A percentile compares a stretch with the other conserved stretches of the same genome.
These are phyloP conservation scores for Pelargonium nanum DNA, from an alignment of 345 rosid species.

Conservation along the genomic window DNA sequence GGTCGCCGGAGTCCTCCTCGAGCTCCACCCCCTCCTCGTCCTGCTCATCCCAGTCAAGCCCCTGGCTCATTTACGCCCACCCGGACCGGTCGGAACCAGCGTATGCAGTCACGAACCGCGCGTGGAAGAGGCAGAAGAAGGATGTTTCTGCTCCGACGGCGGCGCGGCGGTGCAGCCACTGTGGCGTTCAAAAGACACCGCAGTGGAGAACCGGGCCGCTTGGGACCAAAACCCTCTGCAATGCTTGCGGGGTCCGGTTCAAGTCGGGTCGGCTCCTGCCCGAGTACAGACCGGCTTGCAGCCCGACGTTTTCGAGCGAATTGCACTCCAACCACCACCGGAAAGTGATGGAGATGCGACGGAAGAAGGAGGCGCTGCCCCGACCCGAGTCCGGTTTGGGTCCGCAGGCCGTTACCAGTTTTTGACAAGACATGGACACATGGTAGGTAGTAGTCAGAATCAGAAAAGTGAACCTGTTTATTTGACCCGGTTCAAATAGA, in stretches of 20 bases:
- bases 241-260: constrained; percentile 85
- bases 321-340: constrained; percentile 84
- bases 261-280: constrained; percentile 88
- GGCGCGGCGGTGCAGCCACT: constrained; percentile 76
- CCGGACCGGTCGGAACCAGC: constrained; percentile 13
- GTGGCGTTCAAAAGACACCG: constrained; percentile 82
- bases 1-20: constrained; percentile 39
- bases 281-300: constrained; percentile 85
- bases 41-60: constrained; percentile 21
- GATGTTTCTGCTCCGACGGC: constrained; percentile 12
- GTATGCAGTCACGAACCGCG: constrained; percentile 18
- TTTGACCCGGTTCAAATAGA: background rate
- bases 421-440: constrained; percentile 38
- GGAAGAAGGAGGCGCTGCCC: constrained; percentile 32
- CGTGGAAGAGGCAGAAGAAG: constrained; percentile 22
- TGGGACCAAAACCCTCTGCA: constrained; percentile 87
- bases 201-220: constrained; percentile 95
- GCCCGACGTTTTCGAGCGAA: constrained; percentile 74
- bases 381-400: constrained; percentile 22
- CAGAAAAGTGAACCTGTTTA: background rate
- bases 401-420: constrained; percentile 35
- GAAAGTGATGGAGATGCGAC: constrained; percentile 78
- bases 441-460: background rate
- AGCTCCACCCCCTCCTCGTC: background rate
- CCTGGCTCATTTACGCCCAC: constrained; percentile 17